A percentile compares a stretch with the other conserved stretches of the same genome.
phyloP scores from a whole-genome alignment of 2,329 filamentous ascomycete species.

The Neurospora sp. region DNA sequence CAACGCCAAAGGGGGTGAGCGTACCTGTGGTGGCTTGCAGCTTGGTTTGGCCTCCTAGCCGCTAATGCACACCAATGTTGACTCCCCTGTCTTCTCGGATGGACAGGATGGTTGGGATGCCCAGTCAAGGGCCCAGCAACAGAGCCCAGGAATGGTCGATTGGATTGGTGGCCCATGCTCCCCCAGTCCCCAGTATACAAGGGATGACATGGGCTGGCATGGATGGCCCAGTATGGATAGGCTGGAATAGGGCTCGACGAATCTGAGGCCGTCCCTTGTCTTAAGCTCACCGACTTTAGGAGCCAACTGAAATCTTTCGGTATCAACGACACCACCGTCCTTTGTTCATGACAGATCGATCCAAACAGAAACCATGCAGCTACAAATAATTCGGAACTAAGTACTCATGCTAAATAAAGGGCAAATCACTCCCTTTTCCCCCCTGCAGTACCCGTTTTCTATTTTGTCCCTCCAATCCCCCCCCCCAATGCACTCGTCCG shows the following conservation, averaged over 20 bases:
- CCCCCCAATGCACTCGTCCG: not conserved
- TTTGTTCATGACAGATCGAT: conserved; percentile 1
- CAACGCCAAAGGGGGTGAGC: not conserved
- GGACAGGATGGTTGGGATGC: conserved; percentile 8
- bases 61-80: conserved; percentile 9
- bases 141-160: not conserved
- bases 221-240: conserved; percentile 1
- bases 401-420: not conserved
- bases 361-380: conserved; percentile 7
- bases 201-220: not conserved
- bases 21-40: conserved; percentile 15
- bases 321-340: conserved; percentile 9
- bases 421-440: not conserved
- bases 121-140: not conserved
- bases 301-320: conserved; percentile 12
- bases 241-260: conserved; percentile 1
- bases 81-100: conserved; percentile 13
- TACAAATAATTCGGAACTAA: not conserved
- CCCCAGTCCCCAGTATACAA: not conserved
- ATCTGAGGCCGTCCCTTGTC: conserved; percentile 15
- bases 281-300: conserved; percentile 24
- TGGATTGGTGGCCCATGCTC: not conserved
- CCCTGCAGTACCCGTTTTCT: not conserved
- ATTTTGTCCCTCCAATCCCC: not conserved
- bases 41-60: conserved; percentile 5